Conservation (phyloP, 768 basidiomycete species). For the Pulveroboletus sp. region DNA sequence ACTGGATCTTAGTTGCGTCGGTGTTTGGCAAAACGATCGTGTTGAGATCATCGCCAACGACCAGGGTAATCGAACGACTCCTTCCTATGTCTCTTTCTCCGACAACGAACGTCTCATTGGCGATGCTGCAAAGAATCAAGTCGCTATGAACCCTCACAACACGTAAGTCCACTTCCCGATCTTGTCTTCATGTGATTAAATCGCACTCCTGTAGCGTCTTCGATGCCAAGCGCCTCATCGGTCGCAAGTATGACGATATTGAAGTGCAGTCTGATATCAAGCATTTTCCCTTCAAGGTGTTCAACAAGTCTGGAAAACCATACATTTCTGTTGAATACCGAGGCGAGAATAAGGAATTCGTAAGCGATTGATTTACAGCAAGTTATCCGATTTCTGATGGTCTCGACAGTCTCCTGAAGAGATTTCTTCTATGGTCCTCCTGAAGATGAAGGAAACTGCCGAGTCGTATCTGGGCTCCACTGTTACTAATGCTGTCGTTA, state of each 20-base stretch:
- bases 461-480: constrained; percentile 91
- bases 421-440: constrained; percentile 95
- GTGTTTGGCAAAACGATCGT: constrained; percentile 99
- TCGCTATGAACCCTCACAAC: constrained; percentile 97
- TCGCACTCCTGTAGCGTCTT: constrained; percentile 62
- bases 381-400: constrained; percentile 4
- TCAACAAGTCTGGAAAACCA: constrained; percentile 86
- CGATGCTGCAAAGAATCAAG: constrained; percentile 98
- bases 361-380: constrained; percentile 35
- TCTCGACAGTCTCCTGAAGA: constrained; percentile 82
- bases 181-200: constrained; percentile 2
- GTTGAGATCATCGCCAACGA: constrained; percentile 98
- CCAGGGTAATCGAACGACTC: constrained; percentile 93
- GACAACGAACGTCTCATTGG: constrained; percentile 96
- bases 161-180: constrained; percentile 42
- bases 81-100: constrained; percentile 94
- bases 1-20: constrained; percentile 72
- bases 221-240: constrained; percentile 97
- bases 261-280: constrained; percentile 84
- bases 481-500: constrained; percentile 90
- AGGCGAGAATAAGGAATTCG: constrained; percentile 91
- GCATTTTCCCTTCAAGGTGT: constrained; percentile 94
- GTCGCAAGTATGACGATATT: constrained; percentile 81
- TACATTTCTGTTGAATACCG: constrained; percentile 89
- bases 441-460: constrained; percentile 98